Base-by-base conservation (phyloP, 192 early-diverging fungal species). In the Coemansia sp. region DNA sequence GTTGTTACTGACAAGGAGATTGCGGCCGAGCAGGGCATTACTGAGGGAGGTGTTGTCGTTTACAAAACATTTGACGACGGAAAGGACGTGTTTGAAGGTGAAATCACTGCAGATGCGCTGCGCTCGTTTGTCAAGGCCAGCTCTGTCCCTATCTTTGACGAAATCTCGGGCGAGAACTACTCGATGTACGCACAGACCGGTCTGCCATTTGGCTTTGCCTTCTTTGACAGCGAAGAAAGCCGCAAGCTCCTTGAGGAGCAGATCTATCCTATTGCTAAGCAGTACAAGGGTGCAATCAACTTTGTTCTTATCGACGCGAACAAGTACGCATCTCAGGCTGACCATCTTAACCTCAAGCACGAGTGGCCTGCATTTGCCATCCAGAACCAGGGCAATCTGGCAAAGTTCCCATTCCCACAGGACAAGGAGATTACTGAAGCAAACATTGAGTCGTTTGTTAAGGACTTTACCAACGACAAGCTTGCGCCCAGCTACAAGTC, bases 31-130 rank as follows among this genome's bases (percentile, higher is more conserved):
- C 74, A 82, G 18, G 76, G 80, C 27, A 62, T 87, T 24, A 59
- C 73, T 18, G 75, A 80, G 11, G 87, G 92, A 13, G 82, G 81
- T 14, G 62, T 98, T 43, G 85, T 91, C 25, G 67, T 97, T 25
- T 97, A 83, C 87, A 95, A 94, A 82, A 83, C 88, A 65, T 93
- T 94, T 62, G 95, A 96, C 64, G 92, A 95, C 57, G 88, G 89
- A 60, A 88, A 89, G 73, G 78, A 82, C 66, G 63, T 88, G 18
- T 90, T 86, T 58, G 73, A 78, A 38, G 89, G 83, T 13, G 83
- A 84, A 24, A 78, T 76, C 44, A 81, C 80, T 5, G 85, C 80
- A 12, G 75, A 80, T 21, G 67, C 58, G 17, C 61, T 96, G 56
- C 60, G 76, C 44, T 57, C 55, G 14, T 98, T 96, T 63, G 78